Evolutionary conservation across 2,329 filamentous ascomycete species (phyloP), one percentile per base, ranked within the genome.

Genomic region (Stagonosporopsis vannaccii): DNA sequence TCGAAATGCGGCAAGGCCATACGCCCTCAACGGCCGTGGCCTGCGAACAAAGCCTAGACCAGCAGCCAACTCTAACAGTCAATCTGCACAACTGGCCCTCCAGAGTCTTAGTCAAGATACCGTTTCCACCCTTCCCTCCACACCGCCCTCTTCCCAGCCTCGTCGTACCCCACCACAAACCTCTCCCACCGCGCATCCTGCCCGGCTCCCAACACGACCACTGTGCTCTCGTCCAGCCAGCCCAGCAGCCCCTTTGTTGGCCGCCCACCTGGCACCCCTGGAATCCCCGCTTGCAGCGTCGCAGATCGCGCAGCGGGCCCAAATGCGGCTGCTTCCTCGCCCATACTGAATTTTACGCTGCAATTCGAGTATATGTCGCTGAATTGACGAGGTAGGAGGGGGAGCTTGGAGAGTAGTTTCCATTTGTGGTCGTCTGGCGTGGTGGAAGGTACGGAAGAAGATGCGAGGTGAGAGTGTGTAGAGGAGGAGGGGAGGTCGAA

Each of bases 341-440:
- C 91, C 33, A 92, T 88, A 66, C 95, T 89, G 67, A 98, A 98
- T 30, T 88, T 87, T 3, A 86, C 85, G 36, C 88, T 91, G 4
- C 91, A 85, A 67, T 94, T 93, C 0, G 91, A 96, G 74, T 97
- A 97, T 8, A 89, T 84, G 63, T 98, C 95, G 1, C 91, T 94
- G 73, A 98, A 96, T 26, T 95, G 84, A 37, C 90, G 86, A 1
- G 95, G 95, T 63, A 97, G 86, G 51, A 96, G 80, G 0, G 93
- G 93, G 6, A 97, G 85, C 68, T 88, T 93, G 60, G 90, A 88
- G 5, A 97, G 79, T 42, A 96, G 84, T 1, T 92, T 92, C 90
- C 92, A 97, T 80, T 93, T 94, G 68, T 74, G 69, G 25, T 62
- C 63, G 15, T 41, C 69, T 63, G 12, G 64, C 57, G 39, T 73